phyloP scores from a whole-genome alignment of 225 moss, liverwort and hornwort genomes.

The Marchantia polymorpha region DNA sequence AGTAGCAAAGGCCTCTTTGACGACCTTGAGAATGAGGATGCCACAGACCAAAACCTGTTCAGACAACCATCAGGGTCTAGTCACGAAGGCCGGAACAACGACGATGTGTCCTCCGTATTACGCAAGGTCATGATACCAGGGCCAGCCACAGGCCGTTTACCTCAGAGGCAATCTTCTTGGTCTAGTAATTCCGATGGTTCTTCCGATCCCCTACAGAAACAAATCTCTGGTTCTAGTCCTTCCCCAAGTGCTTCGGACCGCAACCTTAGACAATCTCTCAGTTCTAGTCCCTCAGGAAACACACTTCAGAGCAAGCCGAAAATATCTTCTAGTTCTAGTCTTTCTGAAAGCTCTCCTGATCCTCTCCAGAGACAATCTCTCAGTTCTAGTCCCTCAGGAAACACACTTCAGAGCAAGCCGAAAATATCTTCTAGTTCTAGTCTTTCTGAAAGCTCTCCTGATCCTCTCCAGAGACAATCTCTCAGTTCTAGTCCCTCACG shows the following conservation, averaged over 20 bases:
- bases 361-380: background rate
- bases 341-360: background rate
- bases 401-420: too few species aligned
- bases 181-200: background rate
- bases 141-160: background rate
- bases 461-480: background rate
- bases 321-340: slow-evolving; percentile 7
- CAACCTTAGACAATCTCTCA: background rate
- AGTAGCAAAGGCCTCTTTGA: slow-evolving; percentile 57
- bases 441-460: background rate
- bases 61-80: slow-evolving; percentile 16
- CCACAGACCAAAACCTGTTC: slow-evolving; percentile 22
- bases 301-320: background rate
- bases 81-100: background rate
- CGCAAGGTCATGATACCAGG: background rate
- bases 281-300: background rate
- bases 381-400: background rate
- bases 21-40: slow-evolving; percentile 42
- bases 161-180: background rate
- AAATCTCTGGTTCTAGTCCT: background rate
- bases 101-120: background rate
- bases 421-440: slow-evolving; percentile 7
- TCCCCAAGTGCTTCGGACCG: background rate
- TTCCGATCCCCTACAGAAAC: background rate
- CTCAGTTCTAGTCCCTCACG: background rate